Evolutionary conservation across 2,329 filamentous ascomycete genomes (phyloP).

Genomic region (Trichocomaceae sp.): DNA sequence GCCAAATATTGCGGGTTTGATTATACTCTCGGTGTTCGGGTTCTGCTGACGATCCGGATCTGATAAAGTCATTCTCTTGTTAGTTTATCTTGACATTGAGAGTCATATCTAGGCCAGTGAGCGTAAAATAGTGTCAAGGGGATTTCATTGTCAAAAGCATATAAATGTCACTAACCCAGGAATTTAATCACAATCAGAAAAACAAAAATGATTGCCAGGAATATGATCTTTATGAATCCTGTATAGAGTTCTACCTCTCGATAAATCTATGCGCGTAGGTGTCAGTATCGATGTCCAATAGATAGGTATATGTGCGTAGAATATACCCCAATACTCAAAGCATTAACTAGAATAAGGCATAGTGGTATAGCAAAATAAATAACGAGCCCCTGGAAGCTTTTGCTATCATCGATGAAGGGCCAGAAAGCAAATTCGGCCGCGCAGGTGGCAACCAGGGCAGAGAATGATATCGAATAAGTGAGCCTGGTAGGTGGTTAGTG

Average conservation of each 20-base stretch:
- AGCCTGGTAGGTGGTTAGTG: constrained; percentile 17
- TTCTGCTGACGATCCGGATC: neutral
- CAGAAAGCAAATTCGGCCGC: constrained; percentile 24
- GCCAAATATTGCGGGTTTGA: neutral
- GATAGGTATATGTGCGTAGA: neutral
- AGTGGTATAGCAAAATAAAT: constrained; percentile 20
- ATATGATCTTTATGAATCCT: constrained; percentile 3
- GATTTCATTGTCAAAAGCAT: neutral
- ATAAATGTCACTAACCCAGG: constrained; percentile 1
- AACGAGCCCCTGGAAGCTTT: constrained; percentile 19
- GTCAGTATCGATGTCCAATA: neutral
- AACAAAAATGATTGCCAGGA: constrained; percentile 6
- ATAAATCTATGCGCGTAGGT: constrained; percentile 2
- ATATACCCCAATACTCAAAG: constrained; percentile 7
- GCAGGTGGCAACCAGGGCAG: constrained; percentile 23
- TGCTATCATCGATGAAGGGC: constrained; percentile 14
- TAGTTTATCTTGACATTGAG: neutral
- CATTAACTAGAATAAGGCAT: constrained; percentile 15
- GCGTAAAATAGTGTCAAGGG: neutral
- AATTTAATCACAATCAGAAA: constrained; percentile 9
- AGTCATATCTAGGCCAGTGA: neutral
- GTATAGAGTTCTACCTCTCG: constrained; percentile 6
- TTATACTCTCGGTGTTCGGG: constrained; percentile 4
- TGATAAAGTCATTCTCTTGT: neutral
- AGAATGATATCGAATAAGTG: constrained; percentile 25